Percentiles rank a stretch among this genome's conserved stretches.
Conservation (phyloP, 1,284 basidiomycete species). For the Rhodotorula sp. region DNA sequence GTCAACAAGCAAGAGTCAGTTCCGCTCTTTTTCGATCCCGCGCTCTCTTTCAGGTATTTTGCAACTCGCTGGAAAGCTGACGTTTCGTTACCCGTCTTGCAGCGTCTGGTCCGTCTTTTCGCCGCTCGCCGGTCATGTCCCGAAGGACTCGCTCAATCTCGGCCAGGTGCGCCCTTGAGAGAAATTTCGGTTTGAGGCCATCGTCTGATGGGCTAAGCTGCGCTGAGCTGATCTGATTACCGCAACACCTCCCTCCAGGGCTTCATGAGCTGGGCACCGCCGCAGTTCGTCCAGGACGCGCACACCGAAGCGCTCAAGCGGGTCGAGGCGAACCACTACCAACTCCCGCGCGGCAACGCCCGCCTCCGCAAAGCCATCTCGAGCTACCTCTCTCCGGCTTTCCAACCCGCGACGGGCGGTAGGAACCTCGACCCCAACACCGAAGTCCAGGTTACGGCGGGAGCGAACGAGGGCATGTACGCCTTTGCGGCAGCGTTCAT, state of each 20-base stretch:
- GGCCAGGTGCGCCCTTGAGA: constrained; percentile 33
- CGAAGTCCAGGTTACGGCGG: constrained; percentile 91
- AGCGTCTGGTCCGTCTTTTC: constrained; percentile 44
- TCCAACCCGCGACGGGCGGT: constrained; percentile 47
- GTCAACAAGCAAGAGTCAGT: constrained; percentile 15
- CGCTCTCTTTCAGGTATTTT: no score
- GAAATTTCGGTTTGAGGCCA: neutral
- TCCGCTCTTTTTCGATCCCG: neutral
- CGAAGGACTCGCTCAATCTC: constrained; percentile 46
- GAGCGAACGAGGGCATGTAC: constrained; percentile 94
- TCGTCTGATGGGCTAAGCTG: no score
- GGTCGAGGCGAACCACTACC: constrained; percentile 52
- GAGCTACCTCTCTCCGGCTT: constrained; percentile 60
- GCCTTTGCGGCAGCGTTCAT: constrained; percentile 74
- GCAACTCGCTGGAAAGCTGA: neutral
- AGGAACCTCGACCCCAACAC: constrained; percentile 75
- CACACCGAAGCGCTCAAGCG: constrained; percentile 67
- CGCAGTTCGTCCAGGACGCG: constrained; percentile 74
- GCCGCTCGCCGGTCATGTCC: constrained; percentile 41
- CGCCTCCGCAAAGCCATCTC: constrained; percentile 81
- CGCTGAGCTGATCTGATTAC: neutral
- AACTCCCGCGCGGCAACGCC: constrained; percentile 70
- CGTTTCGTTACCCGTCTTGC: neutral
- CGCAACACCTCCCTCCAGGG: no score
- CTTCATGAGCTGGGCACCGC: constrained; percentile 61